Base-by-base conservation (phyloP, 805 yeast species). In the Saccharomyces jurei region DNA sequence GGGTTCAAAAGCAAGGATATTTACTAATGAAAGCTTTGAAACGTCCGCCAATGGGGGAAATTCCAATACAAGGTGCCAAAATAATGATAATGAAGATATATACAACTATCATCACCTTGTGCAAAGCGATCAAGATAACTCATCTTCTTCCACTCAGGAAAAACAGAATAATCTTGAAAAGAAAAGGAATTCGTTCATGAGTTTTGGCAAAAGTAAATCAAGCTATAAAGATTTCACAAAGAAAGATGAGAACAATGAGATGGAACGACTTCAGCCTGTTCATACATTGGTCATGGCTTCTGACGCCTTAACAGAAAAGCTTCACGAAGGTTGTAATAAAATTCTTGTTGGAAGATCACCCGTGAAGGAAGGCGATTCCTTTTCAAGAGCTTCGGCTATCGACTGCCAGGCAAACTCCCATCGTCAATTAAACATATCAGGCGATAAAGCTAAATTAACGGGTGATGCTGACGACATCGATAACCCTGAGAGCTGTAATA, bases 1-100 rank as follows among this genome's bases (percentile, higher is more conserved):
- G 0, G 83, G 83, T 1, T 51, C 55, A 9, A 74, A 73, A 51
- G 73, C 73, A 9, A 60, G 71, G 51, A 46, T 58, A 25, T 69
- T 65, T 48, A 65, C 68, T 22, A 66, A 63, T 22, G 62, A 62
- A 13, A 67, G 71, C 54, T 67, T 67, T 48, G 60, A 60, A 31
- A 46, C 54, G 32, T 21, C 25, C 27, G 4, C 14, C 25, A 22
- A 51, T 29, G 14, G 30, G 11, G 14, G 44, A 10, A 21, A 31
- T 17, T 31, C 22, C 14, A 46, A 49, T 17, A n/a, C 26, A 26
- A 22, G 13, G 21, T 4, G 28, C 22, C 29, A 49, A n/a, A 51
- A 44, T 41, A 32, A 44, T 30, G 53, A 51, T n/a, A 32, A 17
- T 25, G 41, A 50, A 26, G 21, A 13, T 11, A 14, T 28, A 22